phyloP scores from a whole-genome alignment of 2,329 filamentous ascomycete species.

The Colletotrichum brevisporum region DNA sequence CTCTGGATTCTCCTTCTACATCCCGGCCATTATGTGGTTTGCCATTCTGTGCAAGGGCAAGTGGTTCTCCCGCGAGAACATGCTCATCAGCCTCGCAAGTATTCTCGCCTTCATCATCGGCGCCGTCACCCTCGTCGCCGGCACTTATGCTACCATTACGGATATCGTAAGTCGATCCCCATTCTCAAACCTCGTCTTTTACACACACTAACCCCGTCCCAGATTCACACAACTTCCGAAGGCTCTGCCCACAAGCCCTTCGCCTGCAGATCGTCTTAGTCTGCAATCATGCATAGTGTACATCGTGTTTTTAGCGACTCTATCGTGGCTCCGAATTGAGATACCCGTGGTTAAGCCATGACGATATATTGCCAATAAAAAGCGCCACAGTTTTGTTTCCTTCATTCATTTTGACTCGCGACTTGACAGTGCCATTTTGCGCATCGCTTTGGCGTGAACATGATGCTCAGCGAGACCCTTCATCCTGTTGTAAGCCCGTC shows the following conservation, averaged over 20 bases:
- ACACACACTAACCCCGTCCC: not conserved
- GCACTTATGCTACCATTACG: constrained; percentile 48
- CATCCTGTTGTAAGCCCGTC: not conserved
- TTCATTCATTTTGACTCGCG: too few relatives aligned
- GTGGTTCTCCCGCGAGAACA: constrained; percentile 46
- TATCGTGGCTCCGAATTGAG: constrained; percentile 3
- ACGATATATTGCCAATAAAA: not conserved
- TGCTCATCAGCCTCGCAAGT: constrained; percentile 44
- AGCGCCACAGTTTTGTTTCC: too few relatives aligned
- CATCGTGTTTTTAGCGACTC: not conserved
- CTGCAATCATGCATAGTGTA: not conserved
- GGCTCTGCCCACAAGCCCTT: constrained; percentile 38
- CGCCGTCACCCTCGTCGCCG: constrained; percentile 46
- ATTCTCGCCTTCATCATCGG: constrained; percentile 48
- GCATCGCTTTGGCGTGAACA: not conserved
- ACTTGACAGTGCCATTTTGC: too few relatives aligned
- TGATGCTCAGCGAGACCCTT: not conserved
- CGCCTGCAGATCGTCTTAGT: constrained; percentile 32
- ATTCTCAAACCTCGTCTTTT: not conserved
- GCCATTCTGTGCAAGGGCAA: constrained; percentile 38
- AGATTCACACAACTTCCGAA: constrained; percentile 42
- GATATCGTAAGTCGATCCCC: constrained; percentile 47
- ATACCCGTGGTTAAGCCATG: constrained; percentile 23
- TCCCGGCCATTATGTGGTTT: constrained; percentile 41
- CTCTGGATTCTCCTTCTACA: constrained; percentile 56